Conservation (phyloP, 805 yeast genomes). For the Kodamaea nitidulidarum region DNA sequence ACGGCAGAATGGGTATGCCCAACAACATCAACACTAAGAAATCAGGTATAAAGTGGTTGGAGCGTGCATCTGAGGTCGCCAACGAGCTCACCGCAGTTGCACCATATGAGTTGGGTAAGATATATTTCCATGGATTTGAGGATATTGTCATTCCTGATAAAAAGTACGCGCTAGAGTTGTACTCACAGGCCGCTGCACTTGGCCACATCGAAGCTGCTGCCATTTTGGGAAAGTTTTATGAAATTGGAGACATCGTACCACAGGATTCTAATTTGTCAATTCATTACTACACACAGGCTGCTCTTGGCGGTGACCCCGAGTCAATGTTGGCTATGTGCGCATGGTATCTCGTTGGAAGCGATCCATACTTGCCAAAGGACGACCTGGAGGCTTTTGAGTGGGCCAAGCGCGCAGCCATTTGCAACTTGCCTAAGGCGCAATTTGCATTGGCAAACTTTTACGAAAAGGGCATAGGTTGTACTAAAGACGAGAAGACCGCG, state of each 20-base stretch:
- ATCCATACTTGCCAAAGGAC: constrained; percentile 73
- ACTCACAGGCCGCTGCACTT: constrained; percentile 82
- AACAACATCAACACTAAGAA: constrained; percentile 66
- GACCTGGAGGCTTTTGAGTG: constrained; percentile 88
- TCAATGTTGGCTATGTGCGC: constrained; percentile 95
- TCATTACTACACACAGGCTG: constrained; percentile 90
- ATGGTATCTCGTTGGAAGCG: constrained; percentile 92
- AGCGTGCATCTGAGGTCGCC: constrained; percentile 81
- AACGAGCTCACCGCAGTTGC: constrained; percentile 87
- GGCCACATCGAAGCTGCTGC: constrained; percentile 82
- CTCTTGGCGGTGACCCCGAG: constrained; percentile 78
- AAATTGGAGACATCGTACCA: constrained; percentile 70
- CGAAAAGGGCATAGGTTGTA: constrained; percentile 86
- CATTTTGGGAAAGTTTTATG: constrained; percentile 78
- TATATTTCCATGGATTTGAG: constrained; percentile 76
- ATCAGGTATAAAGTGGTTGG: constrained; percentile 88
- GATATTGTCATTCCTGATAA: constrained; percentile 84
- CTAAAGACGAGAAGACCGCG: constrained; percentile 51
- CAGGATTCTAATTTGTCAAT: constrained; percentile 80
- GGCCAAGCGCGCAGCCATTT: constrained; percentile 83
- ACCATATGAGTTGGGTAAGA: constrained; percentile 85
- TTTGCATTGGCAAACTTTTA: constrained; percentile 77
- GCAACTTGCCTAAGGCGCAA: constrained; percentile 78
- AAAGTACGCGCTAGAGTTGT: constrained; percentile 79
- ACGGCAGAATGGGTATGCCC: constrained; percentile 78